Evolutionary conservation across 1,284 basidiomycete genomes (phyloP).

Genomic region (Paramarasmius palmivorus): DNA sequence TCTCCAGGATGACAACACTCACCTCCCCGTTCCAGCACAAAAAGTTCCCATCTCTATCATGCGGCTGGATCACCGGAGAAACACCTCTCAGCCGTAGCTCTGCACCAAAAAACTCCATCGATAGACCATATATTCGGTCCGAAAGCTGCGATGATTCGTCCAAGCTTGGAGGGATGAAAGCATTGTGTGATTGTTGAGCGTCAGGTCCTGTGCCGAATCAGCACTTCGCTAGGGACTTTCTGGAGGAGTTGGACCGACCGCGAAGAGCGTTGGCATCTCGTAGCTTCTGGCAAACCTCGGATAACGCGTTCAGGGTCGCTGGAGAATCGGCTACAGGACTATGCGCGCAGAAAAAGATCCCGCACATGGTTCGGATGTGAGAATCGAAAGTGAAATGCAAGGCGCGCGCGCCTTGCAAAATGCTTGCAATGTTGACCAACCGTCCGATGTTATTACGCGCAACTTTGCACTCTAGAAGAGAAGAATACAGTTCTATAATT

Average conservation of each 20-base stretch:
- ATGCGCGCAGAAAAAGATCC: constrained; percentile 42
- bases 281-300: constrained; percentile 17
- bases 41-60: constrained; percentile 56
- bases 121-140: constrained; percentile 14
- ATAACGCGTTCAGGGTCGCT: neutral
- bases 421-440: too few relatives aligned
- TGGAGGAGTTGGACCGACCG: constrained; percentile 36
- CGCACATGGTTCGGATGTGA: constrained; percentile 48
- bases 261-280: constrained; percentile 45
- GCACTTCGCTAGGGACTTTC: constrained; percentile 2
- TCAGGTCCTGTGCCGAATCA: constrained; percentile 55
- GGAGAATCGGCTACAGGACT: constrained; percentile 2
- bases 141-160: neutral
- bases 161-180: neutral
- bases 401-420: too few relatives aligned
- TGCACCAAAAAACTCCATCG: constrained; percentile 68
- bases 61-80: constrained; percentile 70
- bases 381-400: too few relatives aligned
- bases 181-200: constrained; percentile 39
- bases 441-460: too few relatives aligned
- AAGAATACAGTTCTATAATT: constrained; percentile 5
- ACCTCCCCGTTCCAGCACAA: constrained; percentile 94
- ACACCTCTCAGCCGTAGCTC: constrained; percentile 80
- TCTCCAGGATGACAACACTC: constrained; percentile 22
- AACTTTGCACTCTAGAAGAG: neutral